Conservation (phyloP, 2,329 filamentous ascomycete genomes). For the Aspergillus hortae region DNA sequence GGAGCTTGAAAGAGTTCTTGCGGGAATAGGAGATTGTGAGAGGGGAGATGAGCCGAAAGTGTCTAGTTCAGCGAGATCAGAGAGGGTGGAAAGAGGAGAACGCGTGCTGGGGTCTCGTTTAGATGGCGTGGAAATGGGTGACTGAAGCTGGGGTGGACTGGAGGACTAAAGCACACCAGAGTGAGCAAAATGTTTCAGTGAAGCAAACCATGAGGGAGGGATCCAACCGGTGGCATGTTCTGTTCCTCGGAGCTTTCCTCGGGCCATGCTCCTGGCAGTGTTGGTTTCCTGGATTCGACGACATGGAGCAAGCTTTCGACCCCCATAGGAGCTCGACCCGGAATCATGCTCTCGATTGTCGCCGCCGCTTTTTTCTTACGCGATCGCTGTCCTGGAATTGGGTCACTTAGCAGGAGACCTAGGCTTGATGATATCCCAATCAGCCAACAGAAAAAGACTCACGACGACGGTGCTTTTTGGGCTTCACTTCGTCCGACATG, state of each 20-base stretch:
- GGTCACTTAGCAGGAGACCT: background rate
- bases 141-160: too few relatives aligned
- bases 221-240: background rate
- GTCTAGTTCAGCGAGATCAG: background rate
- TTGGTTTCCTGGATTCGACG: background rate
- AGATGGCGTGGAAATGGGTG: too few relatives aligned
- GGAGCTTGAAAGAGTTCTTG: background rate
- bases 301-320: background rate
- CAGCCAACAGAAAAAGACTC: background rate
- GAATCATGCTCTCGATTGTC: conserved; percentile 14
- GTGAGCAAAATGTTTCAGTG: too few relatives aligned
- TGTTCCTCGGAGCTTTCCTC: background rate
- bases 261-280: conserved; percentile 7
- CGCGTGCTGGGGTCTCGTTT: background rate
- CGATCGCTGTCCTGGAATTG: conserved; percentile 1
- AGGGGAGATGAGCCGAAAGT: background rate
- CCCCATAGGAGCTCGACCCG: conserved; percentile 14
- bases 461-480: conserved; percentile 6
- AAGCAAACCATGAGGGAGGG: background rate
- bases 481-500: conserved; percentile 10
- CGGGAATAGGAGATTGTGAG: background rate
- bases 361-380: conserved; percentile 12
- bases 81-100: background rate
- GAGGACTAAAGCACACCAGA: too few relatives aligned
- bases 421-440: background rate